Base-by-base conservation (phyloP, 2,329 filamentous ascomycete genomes). In the Fusarium sublunatum region DNA sequence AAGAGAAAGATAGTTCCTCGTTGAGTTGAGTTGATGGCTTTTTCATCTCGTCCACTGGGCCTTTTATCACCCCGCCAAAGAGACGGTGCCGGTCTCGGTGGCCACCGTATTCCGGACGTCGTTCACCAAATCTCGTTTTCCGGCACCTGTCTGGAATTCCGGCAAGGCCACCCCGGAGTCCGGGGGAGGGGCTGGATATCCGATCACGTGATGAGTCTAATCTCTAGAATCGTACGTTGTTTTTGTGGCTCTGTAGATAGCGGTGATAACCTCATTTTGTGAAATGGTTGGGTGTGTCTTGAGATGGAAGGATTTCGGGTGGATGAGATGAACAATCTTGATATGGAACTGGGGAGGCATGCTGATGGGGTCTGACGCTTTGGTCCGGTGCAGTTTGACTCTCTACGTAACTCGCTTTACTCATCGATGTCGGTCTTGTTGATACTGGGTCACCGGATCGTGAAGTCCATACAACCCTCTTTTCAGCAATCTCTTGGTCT, bases 41-140 rank as follows among this genome's bases (percentile, higher is more conserved):
- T 49, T 58, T 62, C 25, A 38, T 8, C 43, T 39, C 32, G 61
- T 44, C 58, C n/a, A 26, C 38, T 47, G 40, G 47, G 52, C 47
- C 52, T 65, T 65, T 65, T 64, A 64, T 64, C 34, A 65, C 61
- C 56, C 55, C 61, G 45, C 61, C 43, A 44, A 45, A 47, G 46
- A 64, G 45, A 65, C 32, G 13, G 24, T 43, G 56, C 61, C 61
- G 61, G 61, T 64, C 32, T 64, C 61, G 61, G 61, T 64, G 50
- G 45, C 12, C 51, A 52, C 61, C 26, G 38, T 61, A 64, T 61
- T 64, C 61, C 61, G 61, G 35, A 6, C 34, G 10, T 24, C 50
- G 46, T 36, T 49, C 44, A 55, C 61, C 45, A 65, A 61, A 57
- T 40, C 7, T 32, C 44, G 42, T 64, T 64, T 51, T 65, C 61